These are phyloP conservation scores for Hypoxylon sp. DNA, from an alignment of 2,329 filamentous ascomycete genomes.

Conservation along the genomic window DNA sequence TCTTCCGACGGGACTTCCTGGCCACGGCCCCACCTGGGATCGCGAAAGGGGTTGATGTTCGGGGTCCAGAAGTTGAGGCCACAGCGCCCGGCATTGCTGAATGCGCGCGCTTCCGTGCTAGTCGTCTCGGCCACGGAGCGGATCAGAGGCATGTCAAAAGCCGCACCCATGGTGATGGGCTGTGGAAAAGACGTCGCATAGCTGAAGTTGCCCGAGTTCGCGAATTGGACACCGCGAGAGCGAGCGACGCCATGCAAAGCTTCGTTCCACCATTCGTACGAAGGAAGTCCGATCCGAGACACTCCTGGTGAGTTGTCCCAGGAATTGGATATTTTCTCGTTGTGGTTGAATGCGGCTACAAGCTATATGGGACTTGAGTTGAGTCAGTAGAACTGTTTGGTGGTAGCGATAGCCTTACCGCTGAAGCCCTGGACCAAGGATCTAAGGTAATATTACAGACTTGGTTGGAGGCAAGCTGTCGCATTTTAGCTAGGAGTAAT, in stretches of 20 bases:
- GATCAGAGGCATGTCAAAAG: slow-evolving; percentile 75
- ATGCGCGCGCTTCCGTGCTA: slow-evolving; percentile 74
- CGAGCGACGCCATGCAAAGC: slow-evolving; percentile 70
- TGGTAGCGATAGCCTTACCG: slow-evolving; percentile 43
- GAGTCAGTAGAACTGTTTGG: neutral
- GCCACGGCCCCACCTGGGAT: slow-evolving; percentile 74
- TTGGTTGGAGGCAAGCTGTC: slow-evolving; percentile 51
- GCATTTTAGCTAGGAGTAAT: neutral
- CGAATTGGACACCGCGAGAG: slow-evolving; percentile 67
- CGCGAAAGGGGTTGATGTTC: slow-evolving; percentile 76
- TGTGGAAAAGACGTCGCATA: slow-evolving; percentile 76
- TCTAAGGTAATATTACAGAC: slow-evolving; percentile 51
- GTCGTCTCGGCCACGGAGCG: slow-evolving; percentile 68
- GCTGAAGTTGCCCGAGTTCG: slow-evolving; percentile 64
- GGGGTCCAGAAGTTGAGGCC: slow-evolving; percentile 75
- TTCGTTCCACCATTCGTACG: slow-evolving; percentile 72
- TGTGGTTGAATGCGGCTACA: slow-evolving; percentile 64
- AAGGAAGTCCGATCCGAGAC: slow-evolving; percentile 66
- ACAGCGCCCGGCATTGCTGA: slow-evolving; percentile 71
- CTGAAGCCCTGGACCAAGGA: slow-evolving; percentile 49
- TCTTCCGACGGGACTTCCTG: slow-evolving; percentile 74
- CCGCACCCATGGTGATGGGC: slow-evolving; percentile 73
- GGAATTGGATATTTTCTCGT: slow-evolving; percentile 68
- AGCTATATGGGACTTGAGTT: slow-evolving; percentile 57
- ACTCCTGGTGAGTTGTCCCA: slow-evolving; percentile 61